Base-by-base conservation (phyloP, 2,329 filamentous ascomycete species). In the Trichoderma gracile region DNA sequence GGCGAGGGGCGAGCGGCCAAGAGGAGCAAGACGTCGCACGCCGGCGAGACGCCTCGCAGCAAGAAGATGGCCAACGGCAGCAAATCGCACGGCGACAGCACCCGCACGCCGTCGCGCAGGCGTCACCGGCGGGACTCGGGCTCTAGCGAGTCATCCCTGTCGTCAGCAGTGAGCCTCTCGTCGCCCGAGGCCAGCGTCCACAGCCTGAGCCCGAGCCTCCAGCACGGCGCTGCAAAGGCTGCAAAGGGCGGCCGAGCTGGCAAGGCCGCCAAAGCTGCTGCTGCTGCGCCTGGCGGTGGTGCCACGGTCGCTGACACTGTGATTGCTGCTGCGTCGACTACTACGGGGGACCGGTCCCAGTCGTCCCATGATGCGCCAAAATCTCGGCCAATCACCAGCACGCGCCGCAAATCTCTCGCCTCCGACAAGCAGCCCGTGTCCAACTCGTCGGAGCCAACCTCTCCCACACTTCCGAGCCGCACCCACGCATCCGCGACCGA, bases 111-210 rank as follows among this genome's bases (percentile, higher is more conserved):
- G 38, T 75, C 75, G 62, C 73, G 75, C 25, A 76, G 71, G 72
- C 72, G 74, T 63, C 67, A 67, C 30, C 72, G 78, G 47, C 72
- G 76, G 42, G 74, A 74, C 63, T 80, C 78, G 40, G 75, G 70
- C 33, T 77, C 76, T 8, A 80, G 78, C 72, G 77, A 78, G 68
- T 80, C 78, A 21, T 79, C 78, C n/a, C 74, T 80, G 27, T 79
- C 78, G 19, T 77, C 77, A 19, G 73, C 71, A 49, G 72, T 74
- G 73, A 78, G 74, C 68, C 70, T 79, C 58, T 76, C 77, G 52
- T 79, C 78, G 57, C 78, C 77, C 30, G 76, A 77, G 61, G 72
- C 68, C 60, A 75, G 74, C 68, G 68, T 71, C 40, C 67, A 68
- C 58, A 63, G 61, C 25, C 65, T 63, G 63, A 75, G 73, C 67